Evolutionary conservation across 129 eudicot species (phyloP).

Genomic region (Centrapalus pauciflorus): DNA sequence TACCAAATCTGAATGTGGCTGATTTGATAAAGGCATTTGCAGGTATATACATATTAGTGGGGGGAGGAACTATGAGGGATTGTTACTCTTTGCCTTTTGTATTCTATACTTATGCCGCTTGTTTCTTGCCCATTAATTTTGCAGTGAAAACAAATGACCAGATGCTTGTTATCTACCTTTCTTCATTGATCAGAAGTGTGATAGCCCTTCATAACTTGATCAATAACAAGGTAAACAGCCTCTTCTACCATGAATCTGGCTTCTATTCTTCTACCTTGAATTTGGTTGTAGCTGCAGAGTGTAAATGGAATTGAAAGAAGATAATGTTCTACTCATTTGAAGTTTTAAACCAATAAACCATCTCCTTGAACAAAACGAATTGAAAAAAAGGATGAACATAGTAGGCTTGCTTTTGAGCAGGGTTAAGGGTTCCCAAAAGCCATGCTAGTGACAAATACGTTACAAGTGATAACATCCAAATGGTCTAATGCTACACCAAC

Average conservation of each 20-base stretch:
- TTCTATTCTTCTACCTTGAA: neutral
- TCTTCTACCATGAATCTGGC: neutral
- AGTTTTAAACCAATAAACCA: no score
- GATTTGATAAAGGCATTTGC: constrained; percentile 91
- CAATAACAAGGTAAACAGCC: constrained; percentile 69
- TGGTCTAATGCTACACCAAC: no score
- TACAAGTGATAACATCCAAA: no score
- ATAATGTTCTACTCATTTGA: neutral
- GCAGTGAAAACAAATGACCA: constrained; percentile 97
- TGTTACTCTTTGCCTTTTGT: neutral
- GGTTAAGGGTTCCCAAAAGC: no score
- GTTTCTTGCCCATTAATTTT: neutral
- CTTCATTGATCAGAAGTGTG: constrained; percentile 91
- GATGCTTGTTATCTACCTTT: constrained; percentile 94
- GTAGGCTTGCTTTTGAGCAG: no score
- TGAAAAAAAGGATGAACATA: no score
- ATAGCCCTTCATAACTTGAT: constrained; percentile 95
- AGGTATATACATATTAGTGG: constrained; percentile 33
- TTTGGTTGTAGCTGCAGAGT: neutral
- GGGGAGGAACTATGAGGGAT: neutral
- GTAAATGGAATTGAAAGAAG: neutral
- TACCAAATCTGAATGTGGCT: constrained; percentile 83
- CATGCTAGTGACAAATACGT: no score
- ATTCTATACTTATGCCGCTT: neutral
- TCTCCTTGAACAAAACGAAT: no score